phyloP scores from a whole-genome alignment of 495 filamentous ascomycete genomes.

The Neurospora pannonica region DNA sequence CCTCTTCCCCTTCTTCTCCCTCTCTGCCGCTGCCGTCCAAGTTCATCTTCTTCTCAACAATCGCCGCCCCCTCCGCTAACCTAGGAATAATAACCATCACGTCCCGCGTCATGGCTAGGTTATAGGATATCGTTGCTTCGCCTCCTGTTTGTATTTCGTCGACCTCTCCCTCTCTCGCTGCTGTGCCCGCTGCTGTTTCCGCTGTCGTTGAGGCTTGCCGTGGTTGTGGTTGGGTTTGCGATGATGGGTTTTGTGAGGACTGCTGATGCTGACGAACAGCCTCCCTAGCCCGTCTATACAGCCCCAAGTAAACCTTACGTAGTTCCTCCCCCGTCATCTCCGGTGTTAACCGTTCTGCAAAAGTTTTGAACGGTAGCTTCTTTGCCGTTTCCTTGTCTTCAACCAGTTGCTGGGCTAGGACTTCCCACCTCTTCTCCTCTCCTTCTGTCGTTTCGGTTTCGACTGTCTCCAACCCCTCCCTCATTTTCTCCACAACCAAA shows the following conservation, averaged over 20 bases:
- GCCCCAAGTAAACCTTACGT: slow-evolving; percentile 22
- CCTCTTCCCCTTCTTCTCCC: slow-evolving; percentile 13
- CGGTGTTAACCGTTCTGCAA: slow-evolving; percentile 12
- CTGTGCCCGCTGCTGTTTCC: background rate
- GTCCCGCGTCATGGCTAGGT: slow-evolving; percentile 62
- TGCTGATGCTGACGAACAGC: background rate
- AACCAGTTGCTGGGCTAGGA: slow-evolving; percentile 44
- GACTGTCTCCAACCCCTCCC: slow-evolving; percentile 28
- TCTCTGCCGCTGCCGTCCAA: background rate
- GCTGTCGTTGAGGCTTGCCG: background rate
- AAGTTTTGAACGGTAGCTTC: slow-evolving; percentile 15
- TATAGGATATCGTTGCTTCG: slow-evolving; percentile 61
- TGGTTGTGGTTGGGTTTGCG: background rate
- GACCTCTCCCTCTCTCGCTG: background rate
- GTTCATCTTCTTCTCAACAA: slow-evolving; percentile 6
- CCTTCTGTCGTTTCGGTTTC: background rate
- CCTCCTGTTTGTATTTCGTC: slow-evolving; percentile 19
- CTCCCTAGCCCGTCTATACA: slow-evolving; percentile 46
- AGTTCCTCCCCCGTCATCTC: slow-evolving; percentile 16
- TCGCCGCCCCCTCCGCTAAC: slow-evolving; percentile 30
- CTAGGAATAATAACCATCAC: slow-evolving; percentile 64
- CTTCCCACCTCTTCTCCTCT: slow-evolving; percentile 25
- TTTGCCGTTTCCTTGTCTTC: slow-evolving; percentile 19
- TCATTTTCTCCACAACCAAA: slow-evolving; percentile 61
- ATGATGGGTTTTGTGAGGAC: background rate